phyloP scores from a whole-genome alignment of 305 asterid genomes.

The Fraxinus platypoda region DNA sequence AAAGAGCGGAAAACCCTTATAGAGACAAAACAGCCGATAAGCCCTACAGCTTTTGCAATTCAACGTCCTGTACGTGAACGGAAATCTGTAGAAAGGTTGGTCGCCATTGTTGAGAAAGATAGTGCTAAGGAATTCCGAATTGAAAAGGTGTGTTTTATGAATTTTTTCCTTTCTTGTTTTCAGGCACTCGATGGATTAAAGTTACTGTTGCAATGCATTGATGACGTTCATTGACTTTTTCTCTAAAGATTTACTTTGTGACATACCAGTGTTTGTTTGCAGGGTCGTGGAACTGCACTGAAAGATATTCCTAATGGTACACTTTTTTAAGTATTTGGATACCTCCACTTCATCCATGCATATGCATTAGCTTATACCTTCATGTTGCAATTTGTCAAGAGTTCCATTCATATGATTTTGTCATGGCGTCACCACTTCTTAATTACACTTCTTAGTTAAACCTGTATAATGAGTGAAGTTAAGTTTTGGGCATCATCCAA shows the following conservation, averaged over 20 bases:
- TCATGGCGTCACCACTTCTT: not conserved
- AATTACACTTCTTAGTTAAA: not conserved
- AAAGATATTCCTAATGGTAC: constrained; percentile 91
- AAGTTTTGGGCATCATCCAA: not conserved
- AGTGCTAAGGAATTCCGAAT: constrained; percentile 47
- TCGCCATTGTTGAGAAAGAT: constrained; percentile 66
- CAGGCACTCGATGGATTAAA: not conserved
- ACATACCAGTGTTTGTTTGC: constrained; percentile 23
- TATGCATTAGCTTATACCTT: not conserved
- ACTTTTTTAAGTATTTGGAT: constrained; percentile 9
- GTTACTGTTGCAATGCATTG: not conserved
- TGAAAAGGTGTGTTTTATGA: not conserved
- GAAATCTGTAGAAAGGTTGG: constrained; percentile 83
- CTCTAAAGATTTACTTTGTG: constrained; percentile 16
- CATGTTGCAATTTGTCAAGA: not conserved
- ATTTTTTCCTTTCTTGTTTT: not conserved
- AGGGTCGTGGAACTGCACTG: constrained; percentile 89
- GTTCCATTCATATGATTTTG: not conserved
- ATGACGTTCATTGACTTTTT: not conserved
- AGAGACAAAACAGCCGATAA: constrained; percentile 50
- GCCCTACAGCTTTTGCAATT: constrained; percentile 45
- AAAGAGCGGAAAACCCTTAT: constrained; percentile 30
- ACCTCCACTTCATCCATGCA: constrained; percentile 8
- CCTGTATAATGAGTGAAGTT: not conserved
- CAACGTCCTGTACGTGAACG: constrained; percentile 86